Conservation (phyloP, 2,329 filamentous ascomycete genomes). For the Akanthomyces dipterigenus region DNA sequence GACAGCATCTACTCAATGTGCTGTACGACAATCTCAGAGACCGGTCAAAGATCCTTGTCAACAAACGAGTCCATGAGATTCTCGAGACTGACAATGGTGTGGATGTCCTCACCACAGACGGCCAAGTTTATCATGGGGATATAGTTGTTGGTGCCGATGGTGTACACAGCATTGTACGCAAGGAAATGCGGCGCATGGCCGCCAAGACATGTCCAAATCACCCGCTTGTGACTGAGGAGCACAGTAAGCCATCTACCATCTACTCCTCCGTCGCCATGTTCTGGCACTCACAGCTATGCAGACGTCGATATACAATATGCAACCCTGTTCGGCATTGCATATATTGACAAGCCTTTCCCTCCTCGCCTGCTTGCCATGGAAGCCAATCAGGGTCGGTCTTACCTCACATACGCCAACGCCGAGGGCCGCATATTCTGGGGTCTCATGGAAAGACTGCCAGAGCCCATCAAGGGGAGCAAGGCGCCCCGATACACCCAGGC, state of each 20-base stretch:
- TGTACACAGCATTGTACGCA: conserved; percentile 30
- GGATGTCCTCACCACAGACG: neutral
- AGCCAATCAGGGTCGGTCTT: neutral
- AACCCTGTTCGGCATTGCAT: neutral
- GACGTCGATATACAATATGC: neutral
- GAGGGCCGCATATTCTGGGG: conserved; percentile 2
- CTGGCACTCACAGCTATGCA: neutral
- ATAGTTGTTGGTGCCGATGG: conserved; percentile 34
- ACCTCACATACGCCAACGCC: neutral
- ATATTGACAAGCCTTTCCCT: neutral
- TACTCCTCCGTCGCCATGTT: too few species aligned
- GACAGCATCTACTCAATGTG: conserved; percentile 25
- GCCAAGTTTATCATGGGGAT: conserved; percentile 20
- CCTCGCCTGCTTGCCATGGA: neutral
- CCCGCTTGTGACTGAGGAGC: conserved; percentile 15
- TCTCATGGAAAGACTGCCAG: neutral
- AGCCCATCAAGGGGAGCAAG: neutral
- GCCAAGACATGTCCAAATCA: conserved; percentile 19
- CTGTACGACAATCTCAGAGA: conserved; percentile 26
- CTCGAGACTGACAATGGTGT: conserved; percentile 13
- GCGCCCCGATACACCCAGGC: neutral
- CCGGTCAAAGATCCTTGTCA: conserved; percentile 17
- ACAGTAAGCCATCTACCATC: neutral
- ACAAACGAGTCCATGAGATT: conserved; percentile 12
- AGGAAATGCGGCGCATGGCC: conserved; percentile 21